Conservation (phyloP, 306 rosid species). For the Vachellia pachyceras region DNA sequence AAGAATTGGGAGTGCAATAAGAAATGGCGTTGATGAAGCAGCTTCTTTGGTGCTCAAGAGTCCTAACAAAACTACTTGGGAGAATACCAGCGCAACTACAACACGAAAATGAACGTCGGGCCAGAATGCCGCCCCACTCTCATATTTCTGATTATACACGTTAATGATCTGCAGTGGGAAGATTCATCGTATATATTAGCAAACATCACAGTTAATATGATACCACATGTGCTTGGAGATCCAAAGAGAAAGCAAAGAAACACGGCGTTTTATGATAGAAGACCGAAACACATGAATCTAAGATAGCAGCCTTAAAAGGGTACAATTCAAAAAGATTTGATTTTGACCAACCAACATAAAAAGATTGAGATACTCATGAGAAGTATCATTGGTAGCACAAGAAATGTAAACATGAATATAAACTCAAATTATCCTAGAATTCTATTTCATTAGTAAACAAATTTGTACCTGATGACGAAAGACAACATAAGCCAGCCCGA, state of each 20-base stretch:
- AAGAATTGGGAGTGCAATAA: constrained; percentile 78
- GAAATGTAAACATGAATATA: neutral
- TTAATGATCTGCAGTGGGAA: constrained; percentile 81
- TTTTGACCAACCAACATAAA: neutral
- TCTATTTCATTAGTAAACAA: constrained; percentile 16
- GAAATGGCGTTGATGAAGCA: constrained; percentile 81
- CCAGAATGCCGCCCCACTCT: constrained; percentile 98
- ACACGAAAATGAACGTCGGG: constrained; percentile 92
- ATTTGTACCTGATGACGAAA: constrained; percentile 91
- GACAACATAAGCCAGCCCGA: constrained; percentile 85
- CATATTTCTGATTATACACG: constrained; percentile 91
- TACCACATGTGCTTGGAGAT: neutral
- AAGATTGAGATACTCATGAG: neutral
- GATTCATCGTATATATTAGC: constrained; percentile 27
- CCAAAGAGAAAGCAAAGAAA: neutral
- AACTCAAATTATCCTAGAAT: neutral
- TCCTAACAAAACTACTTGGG: constrained; percentile 82
- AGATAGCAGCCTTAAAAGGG: neutral
- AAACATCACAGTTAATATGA: neutral
- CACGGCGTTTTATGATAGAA: neutral
- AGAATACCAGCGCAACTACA: constrained; percentile 71
- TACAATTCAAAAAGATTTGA: neutral
- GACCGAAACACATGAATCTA: neutral
- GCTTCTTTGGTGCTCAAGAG: constrained; percentile 72
- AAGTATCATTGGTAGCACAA: neutral